A percentile compares a stretch with the other conserved stretches of the same genome.
Conservation (phyloP, 352 stramenopile species). For the Globisporangium parvum region DNA sequence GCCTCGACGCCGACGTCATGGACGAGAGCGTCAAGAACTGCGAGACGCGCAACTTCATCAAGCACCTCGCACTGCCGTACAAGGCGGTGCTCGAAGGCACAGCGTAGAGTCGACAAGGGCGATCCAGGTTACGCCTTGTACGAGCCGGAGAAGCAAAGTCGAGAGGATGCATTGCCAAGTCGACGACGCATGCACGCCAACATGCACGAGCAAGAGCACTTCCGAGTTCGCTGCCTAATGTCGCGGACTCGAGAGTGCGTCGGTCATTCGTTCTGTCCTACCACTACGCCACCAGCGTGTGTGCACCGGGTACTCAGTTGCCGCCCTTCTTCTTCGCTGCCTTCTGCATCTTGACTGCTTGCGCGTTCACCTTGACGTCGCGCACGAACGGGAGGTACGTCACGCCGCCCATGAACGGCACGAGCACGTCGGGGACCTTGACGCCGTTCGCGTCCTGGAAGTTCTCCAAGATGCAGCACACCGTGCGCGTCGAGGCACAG, state of each 20-base stretch:
- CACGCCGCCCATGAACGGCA: slow-evolving; percentile 97
- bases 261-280: too few species aligned
- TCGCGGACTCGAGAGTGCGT: too few species aligned
- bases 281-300: neutral
- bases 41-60: slow-evolving; percentile 84
- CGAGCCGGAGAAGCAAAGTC: neutral
- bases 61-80: slow-evolving; percentile 74
- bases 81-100: slow-evolving; percentile 38
- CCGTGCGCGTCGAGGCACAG: slow-evolving; percentile 96
- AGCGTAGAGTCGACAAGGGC: neutral
- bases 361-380: slow-evolving; percentile 88
- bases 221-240: too few species aligned
- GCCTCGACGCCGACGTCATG: slow-evolving; percentile 79
- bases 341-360: slow-evolving; percentile 95
- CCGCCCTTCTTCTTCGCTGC: slow-evolving; percentile 88
- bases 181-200: too few species aligned
- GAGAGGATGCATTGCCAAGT: neutral
- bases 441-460: slow-evolving; percentile 97
- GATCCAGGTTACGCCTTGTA: too few species aligned
- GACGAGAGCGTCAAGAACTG: slow-evolving; percentile 70
- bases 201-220: too few species aligned
- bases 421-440: slow-evolving; percentile 94
- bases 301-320: slow-evolving; percentile 28
- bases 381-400: slow-evolving; percentile 98
- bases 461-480: slow-evolving; percentile 99